phyloP scores from a whole-genome alignment of 2,329 filamentous ascomycete genomes.

The Graphilbum sp. region DNA sequence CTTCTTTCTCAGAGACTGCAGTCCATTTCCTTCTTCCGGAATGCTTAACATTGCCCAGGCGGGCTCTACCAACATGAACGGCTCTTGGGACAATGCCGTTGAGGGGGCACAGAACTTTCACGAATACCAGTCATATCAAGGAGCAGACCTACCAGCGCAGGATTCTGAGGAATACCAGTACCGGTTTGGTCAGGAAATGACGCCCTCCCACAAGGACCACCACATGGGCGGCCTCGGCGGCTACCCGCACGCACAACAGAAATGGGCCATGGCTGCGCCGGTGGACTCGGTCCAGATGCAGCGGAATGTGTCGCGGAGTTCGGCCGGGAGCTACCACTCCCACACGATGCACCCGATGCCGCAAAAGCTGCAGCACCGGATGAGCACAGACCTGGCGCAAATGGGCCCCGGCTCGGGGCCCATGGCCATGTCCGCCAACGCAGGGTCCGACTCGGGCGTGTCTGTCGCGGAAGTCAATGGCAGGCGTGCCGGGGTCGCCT shows the following conservation, averaged over 20 bases:
- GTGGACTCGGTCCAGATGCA: conserved; percentile 26
- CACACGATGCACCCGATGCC: conserved; percentile 24
- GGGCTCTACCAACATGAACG: conserved; percentile 27
- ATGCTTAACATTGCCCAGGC: conserved; percentile 32
- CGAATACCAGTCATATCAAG: conserved; percentile 18
- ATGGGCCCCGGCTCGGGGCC: too few species aligned
- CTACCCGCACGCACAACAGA: conserved; percentile 6
- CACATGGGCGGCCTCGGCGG: conserved; percentile 1
- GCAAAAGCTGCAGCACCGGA: conserved; percentile 24
- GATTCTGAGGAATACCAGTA: conserved; percentile 39
- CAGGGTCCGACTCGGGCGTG: too few species aligned
- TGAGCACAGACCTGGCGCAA: conserved; percentile 32
- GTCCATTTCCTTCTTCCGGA: conserved; percentile 31
- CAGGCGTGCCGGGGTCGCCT: background rate
- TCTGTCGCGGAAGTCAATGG: too few species aligned
- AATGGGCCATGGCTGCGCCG: conserved; percentile 28
- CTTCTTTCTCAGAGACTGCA: conserved; percentile 30
- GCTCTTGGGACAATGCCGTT: conserved; percentile 37
- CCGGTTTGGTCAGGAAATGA: conserved; percentile 37
- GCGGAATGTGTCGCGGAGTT: conserved; percentile 26
- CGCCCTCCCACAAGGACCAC: conserved; percentile 26
- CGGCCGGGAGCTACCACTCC: conserved; percentile 27
- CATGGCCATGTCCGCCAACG: too few species aligned
- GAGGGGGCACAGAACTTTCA: conserved; percentile 45
- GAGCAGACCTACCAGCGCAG: conserved; percentile 14